Percentiles rank a stretch among this genome's conserved stretches.
phyloP scores from a whole-genome alignment of 371 early-diverging fungal species.

The Rhizopus stolonifer region DNA sequence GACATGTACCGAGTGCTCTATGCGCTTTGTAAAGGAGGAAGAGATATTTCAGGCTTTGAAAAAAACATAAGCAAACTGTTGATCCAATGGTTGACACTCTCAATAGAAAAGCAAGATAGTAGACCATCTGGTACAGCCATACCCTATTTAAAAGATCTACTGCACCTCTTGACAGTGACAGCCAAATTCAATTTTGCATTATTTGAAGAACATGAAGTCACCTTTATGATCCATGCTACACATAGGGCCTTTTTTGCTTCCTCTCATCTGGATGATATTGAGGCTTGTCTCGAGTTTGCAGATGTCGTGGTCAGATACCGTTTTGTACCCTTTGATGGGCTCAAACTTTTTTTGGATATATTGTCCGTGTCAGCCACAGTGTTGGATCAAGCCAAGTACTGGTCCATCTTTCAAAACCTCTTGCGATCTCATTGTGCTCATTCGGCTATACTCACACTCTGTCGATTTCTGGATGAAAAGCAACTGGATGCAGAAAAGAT shows the following conservation, averaged over 20 bases:
- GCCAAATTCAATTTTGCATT: slow-evolving; percentile 71
- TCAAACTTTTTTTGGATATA: slow-evolving; percentile 56
- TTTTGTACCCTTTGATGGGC: slow-evolving; percentile 60
- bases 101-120: slow-evolving; percentile 20
- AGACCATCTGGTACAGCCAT: slow-evolving; percentile 13
- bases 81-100: slow-evolving; percentile 55
- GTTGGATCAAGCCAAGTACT: slow-evolving; percentile 26
- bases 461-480: slow-evolving; percentile 44
- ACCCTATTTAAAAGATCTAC: slow-evolving; percentile 51
- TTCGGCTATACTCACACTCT: slow-evolving; percentile 59
- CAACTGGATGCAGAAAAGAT: slow-evolving; percentile 23
- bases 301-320: slow-evolving; percentile 74
- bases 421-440: slow-evolving; percentile 70
- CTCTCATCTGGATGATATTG: slow-evolving; percentile 44
- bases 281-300: slow-evolving; percentile 59
- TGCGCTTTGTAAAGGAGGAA: slow-evolving; percentile 66
- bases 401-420: slow-evolving; percentile 65
- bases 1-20: slow-evolving; percentile 57
- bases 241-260: slow-evolving; percentile 52
- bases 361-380: slow-evolving; percentile 52
- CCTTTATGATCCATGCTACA: slow-evolving; percentile 52
- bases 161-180: slow-evolving; percentile 59
- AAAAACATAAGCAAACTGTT: slow-evolving; percentile 62
- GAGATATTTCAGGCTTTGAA: slow-evolving; percentile 73
- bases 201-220: slow-evolving; percentile 63